Base-by-base conservation (phyloP, 2,329 filamentous ascomycete species). In the Colletotrichum sp. region DNA sequence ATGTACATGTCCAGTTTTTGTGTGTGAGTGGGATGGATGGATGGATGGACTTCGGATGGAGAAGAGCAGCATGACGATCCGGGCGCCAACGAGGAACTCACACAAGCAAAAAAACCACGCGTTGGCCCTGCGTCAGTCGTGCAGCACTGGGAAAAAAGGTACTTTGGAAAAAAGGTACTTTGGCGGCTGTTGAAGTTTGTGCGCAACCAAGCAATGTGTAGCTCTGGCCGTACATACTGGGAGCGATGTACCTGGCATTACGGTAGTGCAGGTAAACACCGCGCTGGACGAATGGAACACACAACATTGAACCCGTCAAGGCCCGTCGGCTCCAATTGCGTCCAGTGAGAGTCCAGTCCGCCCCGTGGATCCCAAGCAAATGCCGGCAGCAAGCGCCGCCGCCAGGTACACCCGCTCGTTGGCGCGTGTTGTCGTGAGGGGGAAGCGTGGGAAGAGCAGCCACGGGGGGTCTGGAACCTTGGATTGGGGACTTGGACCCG, bases 361-460 rank as follows among this genome's bases (percentile, higher is more conserved):
- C 12, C 55, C 57, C 57, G 21, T 73, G 21, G 43, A 73, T 73
- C 64, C 73, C 24, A 43, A 39, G 18, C 69, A 72, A 68, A 73
- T 75, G 43, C 73, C 70, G 73, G 73, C 70, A 75, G 30, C 57
- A 75, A 59, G 43, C 65, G 26, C 39, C 39, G 57, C 69, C 36
- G 63, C 24, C 52, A 75, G 69, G 73, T 21, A 68, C 69, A 75
- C 68, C 61, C 69, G 63, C 73, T 55, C 52, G 39, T 32, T 32
- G 32, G 71, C 16, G 66, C 18, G 59, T 21, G 52, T 39, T 71
- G 67, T 26, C 48, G 67, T 43, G 67, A 21, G 63, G 68, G 55
- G 63, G 32, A 28, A 57, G 63, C 28, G 21, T 32, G 28, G n/a
- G 16, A 18, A 43, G 30, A 30, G 30, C 65, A 57, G 34, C 67